Evolutionary conservation across 306 rosid species (phyloP).

Genomic region (Cercis canadensis): DNA sequence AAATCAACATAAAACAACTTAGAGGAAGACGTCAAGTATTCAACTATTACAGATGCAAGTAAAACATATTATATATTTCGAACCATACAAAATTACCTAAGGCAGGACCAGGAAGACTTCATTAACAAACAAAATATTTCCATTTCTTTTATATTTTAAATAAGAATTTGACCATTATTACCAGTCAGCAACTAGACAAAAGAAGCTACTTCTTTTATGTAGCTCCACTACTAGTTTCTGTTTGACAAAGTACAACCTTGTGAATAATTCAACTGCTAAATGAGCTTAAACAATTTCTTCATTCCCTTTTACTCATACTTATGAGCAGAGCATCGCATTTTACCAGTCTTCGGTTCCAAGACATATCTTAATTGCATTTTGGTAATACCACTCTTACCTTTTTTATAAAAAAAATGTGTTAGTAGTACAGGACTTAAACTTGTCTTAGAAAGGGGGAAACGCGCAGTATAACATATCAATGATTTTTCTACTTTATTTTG

Average conservation of each 20-base stretch:
- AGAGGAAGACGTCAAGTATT: conserved; percentile 16
- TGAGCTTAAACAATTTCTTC: background rate
- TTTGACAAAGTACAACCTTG: too few relatives aligned
- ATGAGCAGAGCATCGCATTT: background rate
- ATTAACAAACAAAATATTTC: background rate
- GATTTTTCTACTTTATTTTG: background rate
- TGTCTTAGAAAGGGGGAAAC: too few relatives aligned
- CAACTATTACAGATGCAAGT: background rate
- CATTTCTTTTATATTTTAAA: background rate
- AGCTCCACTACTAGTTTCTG: background rate
- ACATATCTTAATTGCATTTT: background rate
- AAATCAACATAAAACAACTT: conserved; percentile 29
- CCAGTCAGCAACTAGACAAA: conserved; percentile 13
- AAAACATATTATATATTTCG: background rate
- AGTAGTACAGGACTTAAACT: background rate
- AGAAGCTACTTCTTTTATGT: background rate
- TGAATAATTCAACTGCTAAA: too few relatives aligned
- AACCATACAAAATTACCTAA: background rate
- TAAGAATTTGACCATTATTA: background rate
- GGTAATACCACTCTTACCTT: too few relatives aligned
- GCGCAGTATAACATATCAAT: too few relatives aligned
- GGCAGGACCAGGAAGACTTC: too few relatives aligned
- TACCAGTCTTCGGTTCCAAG: background rate
- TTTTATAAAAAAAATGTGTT: too few relatives aligned
- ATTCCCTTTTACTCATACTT: background rate